A percentile compares a stretch with the other conserved stretches of the same genome.
These are phyloP conservation scores for Chondrus crispus DNA, from an alignment of 23 red algal species.

Conservation along the genomic window DNA sequence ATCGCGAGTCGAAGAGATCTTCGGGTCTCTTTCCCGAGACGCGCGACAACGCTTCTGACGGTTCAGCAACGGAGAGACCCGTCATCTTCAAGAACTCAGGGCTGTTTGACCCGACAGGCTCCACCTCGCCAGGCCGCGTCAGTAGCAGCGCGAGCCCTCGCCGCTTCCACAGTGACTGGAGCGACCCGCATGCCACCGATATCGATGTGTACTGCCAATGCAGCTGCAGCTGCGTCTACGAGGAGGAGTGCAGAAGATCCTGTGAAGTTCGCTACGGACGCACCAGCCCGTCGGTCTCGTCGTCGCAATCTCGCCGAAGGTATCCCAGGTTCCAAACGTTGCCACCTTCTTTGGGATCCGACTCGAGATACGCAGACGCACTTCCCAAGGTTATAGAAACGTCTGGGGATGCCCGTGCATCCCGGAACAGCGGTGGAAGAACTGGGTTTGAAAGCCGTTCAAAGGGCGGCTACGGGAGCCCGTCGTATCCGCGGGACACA, in stretches of 20 bases:
- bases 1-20: neutral
- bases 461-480: no score
- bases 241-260: slow-evolving; percentile 49
- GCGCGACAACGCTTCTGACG: neutral
- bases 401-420: no score
- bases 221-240: slow-evolving; percentile 60
- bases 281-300: slow-evolving; percentile 47
- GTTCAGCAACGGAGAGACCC: neutral
- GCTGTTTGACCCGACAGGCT: neutral
- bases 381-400: no score
- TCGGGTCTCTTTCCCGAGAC: neutral
- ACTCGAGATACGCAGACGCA: no score
- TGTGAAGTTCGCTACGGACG: slow-evolving; percentile 51
- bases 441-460: no score
- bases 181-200: slow-evolving; percentile 52
- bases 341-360: no score
- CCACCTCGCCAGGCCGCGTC: neutral
- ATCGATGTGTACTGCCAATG: slow-evolving; percentile 71
- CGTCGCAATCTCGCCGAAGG: slow-evolving; percentile 25
- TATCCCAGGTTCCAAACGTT: slow-evolving; percentile 20
- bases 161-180: slow-evolving; percentile 59
- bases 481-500: no score
- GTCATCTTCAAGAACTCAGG: slow-evolving; percentile 57
- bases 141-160: slow-evolving; percentile 20
- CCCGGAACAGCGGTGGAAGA: no score